A percentile compares a stretch with the other conserved stretches of the same genome.
phyloP scores from a whole-genome alignment of 352 stramenopile species.

The Phytophthora pisi region DNA sequence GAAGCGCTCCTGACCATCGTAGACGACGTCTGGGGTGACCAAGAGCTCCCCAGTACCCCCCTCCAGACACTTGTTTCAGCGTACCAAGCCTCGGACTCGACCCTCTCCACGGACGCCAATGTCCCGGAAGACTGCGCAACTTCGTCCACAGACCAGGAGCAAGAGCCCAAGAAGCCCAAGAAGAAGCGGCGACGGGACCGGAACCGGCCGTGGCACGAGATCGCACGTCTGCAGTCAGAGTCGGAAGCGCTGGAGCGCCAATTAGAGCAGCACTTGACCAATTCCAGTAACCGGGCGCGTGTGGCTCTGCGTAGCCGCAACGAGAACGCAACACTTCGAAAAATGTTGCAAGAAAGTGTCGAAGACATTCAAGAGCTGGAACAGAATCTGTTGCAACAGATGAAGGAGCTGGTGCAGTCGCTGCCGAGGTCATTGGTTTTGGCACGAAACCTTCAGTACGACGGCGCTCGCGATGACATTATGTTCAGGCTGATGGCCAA shows the following conservation, averaged over 20 bases:
- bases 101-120: no score
- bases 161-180: neutral
- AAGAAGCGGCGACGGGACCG: constrained; percentile 8
- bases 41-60: no score
- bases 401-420: neutral
- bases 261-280: neutral
- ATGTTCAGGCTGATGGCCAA: neutral
- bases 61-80: no score
- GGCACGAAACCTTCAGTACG: neutral
- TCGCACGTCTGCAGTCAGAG: constrained; percentile 1
- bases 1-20: no score
- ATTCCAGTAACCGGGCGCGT: neutral
- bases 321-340: neutral
- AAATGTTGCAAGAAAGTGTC: neutral
- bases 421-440: neutral
- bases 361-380: neutral
- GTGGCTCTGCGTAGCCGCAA: neutral
- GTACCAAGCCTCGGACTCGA: no score
- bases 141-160: no score
- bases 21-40: no score
- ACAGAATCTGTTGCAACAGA: neutral
- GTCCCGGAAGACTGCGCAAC: no score
- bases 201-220: constrained; percentile 5
- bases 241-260: no score
- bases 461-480: neutral